A percentile compares a stretch with the other conserved stretches of the same genome.
These are phyloP conservation scores for Globisporangium middletonii DNA, from an alignment of 352 stramenopile genomes.

Conservation along the genomic window DNA sequence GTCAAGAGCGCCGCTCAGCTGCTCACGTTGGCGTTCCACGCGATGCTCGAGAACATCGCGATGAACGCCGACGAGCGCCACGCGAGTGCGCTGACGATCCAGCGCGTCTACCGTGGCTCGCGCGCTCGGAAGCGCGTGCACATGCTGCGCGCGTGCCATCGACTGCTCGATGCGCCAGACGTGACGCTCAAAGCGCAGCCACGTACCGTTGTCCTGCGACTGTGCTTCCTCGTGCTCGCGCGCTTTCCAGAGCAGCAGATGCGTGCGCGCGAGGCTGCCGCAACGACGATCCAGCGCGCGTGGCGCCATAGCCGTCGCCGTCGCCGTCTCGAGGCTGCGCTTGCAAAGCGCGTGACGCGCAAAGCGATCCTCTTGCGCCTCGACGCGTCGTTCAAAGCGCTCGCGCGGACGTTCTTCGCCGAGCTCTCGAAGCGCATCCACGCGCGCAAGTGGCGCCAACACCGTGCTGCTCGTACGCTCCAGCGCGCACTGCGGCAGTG, in stretches of 20 bases:
- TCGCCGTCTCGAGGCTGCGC: conserved; percentile 17
- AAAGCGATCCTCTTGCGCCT: conserved; percentile 34
- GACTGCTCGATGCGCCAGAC: conserved; percentile 23
- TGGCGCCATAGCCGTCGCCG: conserved; percentile 27
- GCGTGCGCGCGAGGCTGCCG: conserved; percentile 13
- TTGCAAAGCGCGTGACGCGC: conserved; percentile 30
- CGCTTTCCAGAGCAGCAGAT: conserved; percentile 26
- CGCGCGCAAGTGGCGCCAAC: conserved; percentile 22
- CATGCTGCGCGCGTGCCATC: conserved; percentile 28
- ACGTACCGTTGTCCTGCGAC: conserved; percentile 32
- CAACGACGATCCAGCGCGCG: conserved; percentile 31
- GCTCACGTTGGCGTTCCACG: conserved; percentile 24
- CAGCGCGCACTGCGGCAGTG: conserved; percentile 36
- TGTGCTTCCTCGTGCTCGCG: conserved; percentile 50
- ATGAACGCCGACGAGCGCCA: conserved; percentile 22
- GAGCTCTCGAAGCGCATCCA: conserved; percentile 30
- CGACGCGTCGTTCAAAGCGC: conserved; percentile 31
- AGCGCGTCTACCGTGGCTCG: conserved; percentile 44
- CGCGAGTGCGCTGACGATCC: conserved; percentile 21
- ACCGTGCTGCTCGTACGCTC: conserved; percentile 39
- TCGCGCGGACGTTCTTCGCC: conserved; percentile 41
- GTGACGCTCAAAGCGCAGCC: conserved; percentile 35
- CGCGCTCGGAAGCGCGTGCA: conserved; percentile 27
- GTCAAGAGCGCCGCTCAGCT: conserved; percentile 28
- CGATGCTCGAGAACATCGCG: conserved; percentile 26